Evolutionary conservation across 306 rosid genomes (phyloP), one percentile per base, ranked within the genome.

Genomic region (Citrullus mucosospermus): DNA sequence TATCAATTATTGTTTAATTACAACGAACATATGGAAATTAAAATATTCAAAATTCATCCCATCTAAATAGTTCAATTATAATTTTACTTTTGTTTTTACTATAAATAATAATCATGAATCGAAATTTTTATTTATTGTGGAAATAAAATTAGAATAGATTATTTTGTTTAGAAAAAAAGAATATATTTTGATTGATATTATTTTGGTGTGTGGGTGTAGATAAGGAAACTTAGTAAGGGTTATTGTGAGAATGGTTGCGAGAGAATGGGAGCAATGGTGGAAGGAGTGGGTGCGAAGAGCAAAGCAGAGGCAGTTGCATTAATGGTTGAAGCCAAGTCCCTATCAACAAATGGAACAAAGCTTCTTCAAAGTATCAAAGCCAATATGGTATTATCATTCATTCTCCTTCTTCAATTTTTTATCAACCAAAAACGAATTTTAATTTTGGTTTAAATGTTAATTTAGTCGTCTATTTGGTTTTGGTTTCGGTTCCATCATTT

Each of bases 331-430:
- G 88, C 89, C 8, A 89, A 83, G 75, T 81, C 79, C 76, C 90
- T 92, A 25, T 86, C 91, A 18, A 54, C 66, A 79, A 71, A 72
- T 71, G 96, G 88, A 83, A 85, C 82, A 56, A 86, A 83, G 81
- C 88, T 85, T 81, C 89, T 82, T 38, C 89, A 54, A 8, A 71
- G 77, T 55, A 82, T 89, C 46, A 68, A 28, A 75, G 53, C 70
- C 6, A 87, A 84, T 68, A 57, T 74, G 88, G 98, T 94, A 85
- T 82, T 83, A 54, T 58, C 18, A 14, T n/a, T 62, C 28, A 25
- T 25, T 62, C 69, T 6, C 10, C 63, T 58, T 8, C 3, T 43
- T 43, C 9, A 44, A 3, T 22, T 22, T n/a, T 20, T 57, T 28
- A 18, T 55, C 25, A 41, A 16, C 9, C 25, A 54, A 54, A 41